A percentile compares a stretch with the other conserved stretches of the same genome.
These are phyloP conservation scores for Aechmea fasciata DNA, from an alignment of 176 grass and related monocot species.

Conservation along the genomic window DNA sequence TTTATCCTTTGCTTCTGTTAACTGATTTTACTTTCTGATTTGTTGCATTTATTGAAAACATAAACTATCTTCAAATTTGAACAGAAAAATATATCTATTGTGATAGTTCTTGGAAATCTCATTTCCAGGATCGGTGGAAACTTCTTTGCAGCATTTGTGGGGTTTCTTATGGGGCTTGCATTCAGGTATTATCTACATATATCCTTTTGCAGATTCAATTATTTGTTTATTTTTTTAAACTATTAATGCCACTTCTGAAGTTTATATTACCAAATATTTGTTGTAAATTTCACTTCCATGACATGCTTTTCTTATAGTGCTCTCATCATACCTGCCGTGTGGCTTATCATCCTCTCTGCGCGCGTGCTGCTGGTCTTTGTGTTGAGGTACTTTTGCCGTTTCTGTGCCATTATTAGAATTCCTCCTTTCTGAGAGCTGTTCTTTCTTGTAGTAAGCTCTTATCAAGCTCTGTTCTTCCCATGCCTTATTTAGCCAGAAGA, in stretches of 20 bases:
- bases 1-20: slow-evolving; percentile 21
- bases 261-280: background rate
- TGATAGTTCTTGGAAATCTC: slow-evolving; percentile 14
- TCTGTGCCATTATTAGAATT: background rate
- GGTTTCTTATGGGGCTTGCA: slow-evolving; percentile 96
- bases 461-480: background rate
- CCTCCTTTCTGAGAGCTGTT: background rate
- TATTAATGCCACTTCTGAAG: too few species aligned
- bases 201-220: background rate
- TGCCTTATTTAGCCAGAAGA: slow-evolving; percentile 72
- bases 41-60: background rate
- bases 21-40: slow-evolving; percentile 18
- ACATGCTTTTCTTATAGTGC: slow-evolving; percentile 44
- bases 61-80: background rate
- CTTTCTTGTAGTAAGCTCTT: background rate
- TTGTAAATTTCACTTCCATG: slow-evolving; percentile 6
- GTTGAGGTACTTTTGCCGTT: slow-evolving; percentile 55
- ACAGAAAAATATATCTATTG: background rate
- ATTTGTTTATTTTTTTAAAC: background rate
- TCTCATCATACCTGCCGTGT: slow-evolving; percentile 92
- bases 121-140: slow-evolving; percentile 88
- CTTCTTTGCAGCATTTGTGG: slow-evolving; percentile 96
- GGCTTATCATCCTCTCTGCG: slow-evolving; percentile 96
- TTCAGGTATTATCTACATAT: slow-evolving; percentile 52
- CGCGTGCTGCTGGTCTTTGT: slow-evolving; percentile 98